Evolutionary conservation across 2,329 filamentous ascomycete genomes (phyloP), one percentile per base, ranked within the genome.

Genomic region (Parastagonospora avenae): DNA sequence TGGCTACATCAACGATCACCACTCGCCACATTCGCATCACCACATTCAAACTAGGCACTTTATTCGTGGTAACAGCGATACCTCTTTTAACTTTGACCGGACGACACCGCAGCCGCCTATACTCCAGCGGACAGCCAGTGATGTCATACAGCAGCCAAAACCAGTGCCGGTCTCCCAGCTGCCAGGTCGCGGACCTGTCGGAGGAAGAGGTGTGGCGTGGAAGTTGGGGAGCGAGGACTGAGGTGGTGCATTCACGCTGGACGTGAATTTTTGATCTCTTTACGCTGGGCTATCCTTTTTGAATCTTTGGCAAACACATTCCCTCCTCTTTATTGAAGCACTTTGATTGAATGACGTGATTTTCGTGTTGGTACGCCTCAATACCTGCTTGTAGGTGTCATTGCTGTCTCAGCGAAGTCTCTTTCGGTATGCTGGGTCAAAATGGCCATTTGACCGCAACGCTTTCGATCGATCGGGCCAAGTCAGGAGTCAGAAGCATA

Each of bases 221-320:
- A 67, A 68, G 41, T 54, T 73, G 48, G 69, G 70, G 8, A 70
- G 66, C 16, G 70, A 73, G 47, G 56, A 61, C 14, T 66, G 39
- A 40, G 8, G 16, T 40, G 38, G 8, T 27, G 11, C 14, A 12
- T 27, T 42, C 40, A 30, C 31, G n/a, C 12, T 40, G 38, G 38
- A 24, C 19, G 19, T 24, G 19, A 24, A 24, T 24, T 24, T 24
- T 24, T 5, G 19, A 24, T 3, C 19, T 24, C 19, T 24, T 24
- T 24, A 5, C 5, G 19, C 19, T 24, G 19, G 19, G 3, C 19
- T 24, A 24, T 24, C 19, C 19, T 24, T 24, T 24, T 24, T 24
- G 5, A 24, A 24, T 5, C 19, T 3, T 24, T 24, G 5, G 5
- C 19, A 24, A 24, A 24, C 3, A 24, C 3, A 24, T 3, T 24